Conservation (phyloP, 2,329 filamentous ascomycete genomes). For the Fusarium torulosum region DNA sequence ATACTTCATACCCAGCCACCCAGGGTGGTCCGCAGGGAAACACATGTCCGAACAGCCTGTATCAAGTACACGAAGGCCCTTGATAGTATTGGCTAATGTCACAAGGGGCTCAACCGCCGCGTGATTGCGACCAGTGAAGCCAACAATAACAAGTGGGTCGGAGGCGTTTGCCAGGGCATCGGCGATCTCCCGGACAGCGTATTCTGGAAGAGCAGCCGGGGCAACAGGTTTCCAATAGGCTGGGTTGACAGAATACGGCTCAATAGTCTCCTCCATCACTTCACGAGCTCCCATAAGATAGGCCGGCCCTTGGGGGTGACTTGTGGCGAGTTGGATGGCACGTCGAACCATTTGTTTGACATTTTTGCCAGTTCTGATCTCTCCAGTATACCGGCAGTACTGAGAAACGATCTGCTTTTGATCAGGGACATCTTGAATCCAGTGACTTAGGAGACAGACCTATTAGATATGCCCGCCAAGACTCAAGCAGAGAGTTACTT, state of each 20-base stretch:
- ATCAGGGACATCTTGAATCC: constrained; percentile 35
- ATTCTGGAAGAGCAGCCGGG: constrained; percentile 5
- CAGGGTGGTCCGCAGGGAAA: constrained; percentile 35
- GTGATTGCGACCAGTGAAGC: constrained; percentile 18
- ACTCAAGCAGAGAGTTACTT: too few species aligned
- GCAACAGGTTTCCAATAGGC: constrained; percentile 11
- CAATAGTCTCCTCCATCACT: constrained; percentile 41
- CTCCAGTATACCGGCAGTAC: constrained; percentile 24
- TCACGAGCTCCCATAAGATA: constrained; percentile 49
- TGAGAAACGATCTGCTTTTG: constrained; percentile 31
- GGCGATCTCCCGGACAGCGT: constrained; percentile 13
- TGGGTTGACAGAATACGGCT: constrained; percentile 12
- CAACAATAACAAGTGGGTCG: constrained; percentile 22
- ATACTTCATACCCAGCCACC: constrained; percentile 19
- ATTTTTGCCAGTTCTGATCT: constrained; percentile 25
- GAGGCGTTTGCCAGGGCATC: background rate
- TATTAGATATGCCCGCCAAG: too few species aligned
- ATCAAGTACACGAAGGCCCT: constrained; percentile 19
- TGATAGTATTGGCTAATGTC: constrained; percentile 3
- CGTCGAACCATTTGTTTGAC: constrained; percentile 24
- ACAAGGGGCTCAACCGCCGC: constrained; percentile 22
- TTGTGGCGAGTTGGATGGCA: constrained; percentile 42
- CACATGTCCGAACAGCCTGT: constrained; percentile 32
- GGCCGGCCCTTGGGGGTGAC: constrained; percentile 44
- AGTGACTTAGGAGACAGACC: constrained; percentile 7